phyloP scores from a whole-genome alignment of 345 rosid species.

The Salix viminalis region DNA sequence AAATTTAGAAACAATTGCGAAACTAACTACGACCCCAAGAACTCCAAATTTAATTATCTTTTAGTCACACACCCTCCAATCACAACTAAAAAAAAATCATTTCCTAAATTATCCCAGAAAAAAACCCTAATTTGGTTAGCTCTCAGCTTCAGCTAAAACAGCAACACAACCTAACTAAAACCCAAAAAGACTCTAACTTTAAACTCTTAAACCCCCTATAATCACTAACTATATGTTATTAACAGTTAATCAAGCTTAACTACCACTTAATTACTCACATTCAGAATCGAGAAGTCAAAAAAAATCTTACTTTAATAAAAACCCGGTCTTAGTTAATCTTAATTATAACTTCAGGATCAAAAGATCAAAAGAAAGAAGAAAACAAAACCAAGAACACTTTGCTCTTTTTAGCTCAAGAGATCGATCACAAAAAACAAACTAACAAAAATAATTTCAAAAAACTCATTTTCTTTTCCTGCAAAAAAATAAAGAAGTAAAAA shows the following conservation, averaged over 20 bases:
- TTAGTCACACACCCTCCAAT: background rate
- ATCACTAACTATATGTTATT: background rate
- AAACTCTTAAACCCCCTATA: background rate
- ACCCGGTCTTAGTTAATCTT: background rate
- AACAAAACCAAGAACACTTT: conserved; percentile 3
- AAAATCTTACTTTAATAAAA: conserved; percentile 7
- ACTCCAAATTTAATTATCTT: background rate
- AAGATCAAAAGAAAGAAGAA: conserved; percentile 22
- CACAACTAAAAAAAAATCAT: background rate
- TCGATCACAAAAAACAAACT: conserved; percentile 21
- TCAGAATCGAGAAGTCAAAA: conserved; percentile 10
- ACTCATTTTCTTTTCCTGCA: background rate
- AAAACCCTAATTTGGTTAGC: conserved; percentile 32
- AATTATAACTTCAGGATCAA: background rate
- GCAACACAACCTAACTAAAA: background rate
- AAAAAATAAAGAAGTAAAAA: background rate
- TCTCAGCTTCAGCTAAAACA: background rate
- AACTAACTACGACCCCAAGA: background rate
- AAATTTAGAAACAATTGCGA: background rate
- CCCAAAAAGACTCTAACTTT: conserved; percentile 2
- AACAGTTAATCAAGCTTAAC: conserved; percentile 12
- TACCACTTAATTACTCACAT: conserved; percentile 16
- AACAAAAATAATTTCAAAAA: background rate
- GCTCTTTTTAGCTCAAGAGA: conserved; percentile 15
- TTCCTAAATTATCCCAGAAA: background rate